These are phyloP conservation scores for Acanthamoeba sp. DNA, from an alignment of 208 protist genomes.

Conservation along the genomic window DNA sequence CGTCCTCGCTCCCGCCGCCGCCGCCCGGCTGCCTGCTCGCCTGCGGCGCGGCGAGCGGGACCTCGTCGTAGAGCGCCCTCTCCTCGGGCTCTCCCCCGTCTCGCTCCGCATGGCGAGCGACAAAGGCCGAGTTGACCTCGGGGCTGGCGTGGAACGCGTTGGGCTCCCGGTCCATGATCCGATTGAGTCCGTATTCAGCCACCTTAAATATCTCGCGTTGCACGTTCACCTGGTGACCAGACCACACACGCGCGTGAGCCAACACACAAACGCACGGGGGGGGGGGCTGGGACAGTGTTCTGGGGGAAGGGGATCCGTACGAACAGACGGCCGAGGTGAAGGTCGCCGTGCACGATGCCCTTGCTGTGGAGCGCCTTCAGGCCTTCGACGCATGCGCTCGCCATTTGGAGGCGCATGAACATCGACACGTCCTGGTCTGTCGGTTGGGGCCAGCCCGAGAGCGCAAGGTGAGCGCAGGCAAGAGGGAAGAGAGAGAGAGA, in stretches of 20 bases:
- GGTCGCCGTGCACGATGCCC: conserved; percentile 19
- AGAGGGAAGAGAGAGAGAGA: not conserved
- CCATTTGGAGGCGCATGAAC: conserved; percentile 36
- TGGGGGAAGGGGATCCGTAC: not conserved
- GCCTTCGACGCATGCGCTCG: conserved; percentile 21
- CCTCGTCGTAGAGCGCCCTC: not conserved
- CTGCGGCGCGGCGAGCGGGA: too few species aligned
- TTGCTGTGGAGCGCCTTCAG: conserved; percentile 25
- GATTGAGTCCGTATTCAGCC: conserved; percentile 13
- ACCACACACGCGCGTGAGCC: too few species aligned
- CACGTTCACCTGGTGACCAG: not conserved
- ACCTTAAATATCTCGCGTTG: conserved; percentile 39
- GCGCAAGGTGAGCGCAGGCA: not conserved
- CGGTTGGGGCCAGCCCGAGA: not conserved
- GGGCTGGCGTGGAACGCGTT: conserved; percentile 31
- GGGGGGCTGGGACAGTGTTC: too few species aligned
- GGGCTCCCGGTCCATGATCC: conserved; percentile 34
- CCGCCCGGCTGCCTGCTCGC: too few species aligned
- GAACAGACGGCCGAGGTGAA: conserved; percentile 18
- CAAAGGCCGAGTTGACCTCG: conserved; percentile 26
- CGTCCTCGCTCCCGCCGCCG: not conserved
- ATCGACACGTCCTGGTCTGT: conserved; percentile 35
- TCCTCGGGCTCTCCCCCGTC: not conserved
- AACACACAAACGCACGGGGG: too few species aligned
- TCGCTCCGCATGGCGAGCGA: not conserved